Base-by-base conservation (phyloP, 192 early-diverging fungal genomes). In the Dissophora ornata region DNA sequence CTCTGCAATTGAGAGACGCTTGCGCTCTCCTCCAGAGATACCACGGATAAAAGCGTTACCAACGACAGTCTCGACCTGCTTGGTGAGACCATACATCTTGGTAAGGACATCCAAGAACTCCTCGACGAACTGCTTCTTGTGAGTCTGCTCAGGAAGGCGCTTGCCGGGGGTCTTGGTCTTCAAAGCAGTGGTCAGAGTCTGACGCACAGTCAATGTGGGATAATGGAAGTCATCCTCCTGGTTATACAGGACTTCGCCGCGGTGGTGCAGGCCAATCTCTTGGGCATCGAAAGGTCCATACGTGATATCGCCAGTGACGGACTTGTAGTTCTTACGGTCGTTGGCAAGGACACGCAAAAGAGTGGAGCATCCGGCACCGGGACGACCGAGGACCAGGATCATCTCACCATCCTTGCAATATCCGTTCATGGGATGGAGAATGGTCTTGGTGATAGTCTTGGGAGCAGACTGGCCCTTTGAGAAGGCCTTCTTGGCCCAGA, bases 151-250 rank as follows among this genome's bases (percentile, higher is more conserved):
- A 5, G 62, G 71, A n/a, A 90, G 62, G 38, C 84, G 83, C 22
- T 52, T 79, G 67, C 89, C 90, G n/a, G 88, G 89, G 30, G 83
- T 90, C 71, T 90, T 90, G 81, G 86, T 92, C 67, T 90, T 84
- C 62, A 94, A 79, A 3, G 92, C 94, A 66, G 92, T 93, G 26
- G 90, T 83, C 29, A 93, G 81, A 25, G 92, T 95, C 79, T 93
- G 87, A 49, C 89, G 87, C 21, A 93, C 89, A 19, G 92, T 92
- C 67, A 94, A 68, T 18, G 90, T 91, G 11, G 93, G 89, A 71
- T 86, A 92, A 69, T 96, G 92, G 45, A 86, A 82, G 60, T 93
- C 92, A 74, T 91, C 73, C 83, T 96, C 94, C 69, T 89, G 85
- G 71, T 90, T 91, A 58, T 94, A 96, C 26, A 87, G 86, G 9